These are phyloP conservation scores for Nemania sp. DNA, from an alignment of 2,329 filamentous ascomycete genomes.

Conservation along the genomic window DNA sequence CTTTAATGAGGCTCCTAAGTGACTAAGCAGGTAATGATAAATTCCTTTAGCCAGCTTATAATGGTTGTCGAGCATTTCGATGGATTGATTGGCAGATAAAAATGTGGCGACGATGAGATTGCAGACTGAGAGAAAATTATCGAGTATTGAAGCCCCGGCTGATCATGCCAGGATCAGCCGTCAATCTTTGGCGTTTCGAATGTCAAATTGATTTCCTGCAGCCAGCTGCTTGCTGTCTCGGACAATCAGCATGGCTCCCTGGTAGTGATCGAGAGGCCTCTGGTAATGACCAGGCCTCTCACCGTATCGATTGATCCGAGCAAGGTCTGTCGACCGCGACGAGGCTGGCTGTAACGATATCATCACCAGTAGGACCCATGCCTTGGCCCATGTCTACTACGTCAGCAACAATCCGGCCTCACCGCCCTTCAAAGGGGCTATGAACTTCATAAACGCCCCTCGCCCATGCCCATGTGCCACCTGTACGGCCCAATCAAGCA, in stretches of 20 bases:
- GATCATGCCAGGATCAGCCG: constrained; percentile 14
- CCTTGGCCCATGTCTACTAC: constrained; percentile 16
- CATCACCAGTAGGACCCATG: constrained; percentile 3
- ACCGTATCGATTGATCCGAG: not conserved
- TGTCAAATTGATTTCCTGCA: constrained; percentile 22
- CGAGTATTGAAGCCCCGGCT: constrained; percentile 14
- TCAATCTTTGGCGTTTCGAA: constrained; percentile 8
- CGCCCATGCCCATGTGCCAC: constrained; percentile 17
- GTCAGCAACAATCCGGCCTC: constrained; percentile 11
- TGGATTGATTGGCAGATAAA: not conserved
- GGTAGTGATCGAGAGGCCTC: not conserved
- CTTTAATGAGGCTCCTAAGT: not conserved
- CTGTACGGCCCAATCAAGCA: constrained; percentile 12
- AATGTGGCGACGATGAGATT: constrained; percentile 21
- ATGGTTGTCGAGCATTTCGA: not conserved
- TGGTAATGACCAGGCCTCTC: not conserved
- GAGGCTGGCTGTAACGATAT: not conserved
- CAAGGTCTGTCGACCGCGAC: not conserved
- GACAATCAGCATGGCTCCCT: constrained; percentile 7
- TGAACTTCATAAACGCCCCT: constrained; percentile 5
- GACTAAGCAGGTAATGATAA: not conserved
- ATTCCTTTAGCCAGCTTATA: not conserved
- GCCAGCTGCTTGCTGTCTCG: constrained; percentile 16
- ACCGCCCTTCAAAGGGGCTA: constrained; percentile 6
- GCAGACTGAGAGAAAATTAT: constrained; percentile 6